phyloP scores from a whole-genome alignment of 257 asterid genomes.

The Gardenia jasminoides region DNA sequence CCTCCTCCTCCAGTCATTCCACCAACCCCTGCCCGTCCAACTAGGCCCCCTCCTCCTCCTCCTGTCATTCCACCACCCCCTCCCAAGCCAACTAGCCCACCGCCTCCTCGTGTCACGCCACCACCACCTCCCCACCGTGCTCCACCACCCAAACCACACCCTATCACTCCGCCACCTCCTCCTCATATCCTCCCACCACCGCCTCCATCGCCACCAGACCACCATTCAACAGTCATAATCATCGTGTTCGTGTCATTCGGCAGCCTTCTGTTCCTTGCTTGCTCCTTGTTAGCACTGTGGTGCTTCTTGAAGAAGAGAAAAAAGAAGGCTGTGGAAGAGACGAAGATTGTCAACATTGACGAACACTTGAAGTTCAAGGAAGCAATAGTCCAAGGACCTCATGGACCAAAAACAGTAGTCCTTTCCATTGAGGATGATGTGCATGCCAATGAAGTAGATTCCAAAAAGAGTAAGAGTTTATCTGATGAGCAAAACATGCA shows the following conservation, averaged over 20 bases:
- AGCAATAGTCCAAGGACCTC: slow-evolving; percentile 32
- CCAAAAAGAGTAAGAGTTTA: slow-evolving; percentile 22
- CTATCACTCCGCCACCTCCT: slow-evolving; percentile 22
- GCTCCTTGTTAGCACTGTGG: slow-evolving; percentile 17
- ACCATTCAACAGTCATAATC: slow-evolving; percentile 24
- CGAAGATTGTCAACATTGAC: slow-evolving; percentile 24
- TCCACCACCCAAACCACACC: slow-evolving; percentile 23
- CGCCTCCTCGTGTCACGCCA: slow-evolving; percentile 4
- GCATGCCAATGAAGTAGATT: slow-evolving; percentile 19
- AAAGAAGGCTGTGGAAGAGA: slow-evolving; percentile 21
- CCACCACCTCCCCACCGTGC: slow-evolving; percentile 21
- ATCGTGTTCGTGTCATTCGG: slow-evolving; percentile 29
- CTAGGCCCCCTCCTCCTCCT: slow-evolving; percentile 6
- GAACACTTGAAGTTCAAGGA: slow-evolving; percentile 36
- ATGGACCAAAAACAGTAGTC: slow-evolving; percentile 27
- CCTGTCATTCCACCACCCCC: slow-evolving; percentile 16
- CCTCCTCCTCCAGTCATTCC: slow-evolving; percentile 6
- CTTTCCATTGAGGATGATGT: slow-evolving; percentile 38
- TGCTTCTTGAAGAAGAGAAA: slow-evolving; percentile 36
- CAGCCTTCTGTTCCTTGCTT: slow-evolving; percentile 25
- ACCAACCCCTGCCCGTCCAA: background rate
- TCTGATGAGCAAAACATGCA: slow-evolving; percentile 17
- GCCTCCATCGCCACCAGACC: slow-evolving; percentile 24
- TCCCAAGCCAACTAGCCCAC: background rate
- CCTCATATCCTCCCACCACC: slow-evolving; percentile 18